Percentiles rank a stretch among this genome's conserved stretches.
Evolutionary conservation across 805 yeast species (phyloP).

Genomic region (Cyberlindnera petersonii): DNA sequence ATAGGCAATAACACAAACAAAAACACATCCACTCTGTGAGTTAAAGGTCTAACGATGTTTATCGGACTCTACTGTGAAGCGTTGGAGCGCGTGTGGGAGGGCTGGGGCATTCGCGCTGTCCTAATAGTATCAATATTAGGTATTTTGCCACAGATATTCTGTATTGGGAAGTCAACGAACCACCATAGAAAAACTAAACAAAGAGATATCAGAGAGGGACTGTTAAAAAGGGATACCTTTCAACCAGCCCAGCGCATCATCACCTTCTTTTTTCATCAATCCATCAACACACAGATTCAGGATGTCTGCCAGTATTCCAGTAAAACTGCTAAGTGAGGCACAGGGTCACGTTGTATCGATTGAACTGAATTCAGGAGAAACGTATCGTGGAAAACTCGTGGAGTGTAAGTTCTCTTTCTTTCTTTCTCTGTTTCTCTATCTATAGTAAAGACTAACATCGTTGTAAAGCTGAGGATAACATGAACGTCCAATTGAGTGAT

Average conservation of each 20-base stretch:
- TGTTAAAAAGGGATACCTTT: not conserved
- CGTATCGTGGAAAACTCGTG: slow-evolving; percentile 79
- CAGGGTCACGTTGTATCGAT: slow-evolving; percentile 83
- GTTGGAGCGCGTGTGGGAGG: too few species aligned
- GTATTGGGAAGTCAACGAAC: slow-evolving; percentile 13
- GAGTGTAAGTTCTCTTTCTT: slow-evolving; percentile 42
- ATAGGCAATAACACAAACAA: too few species aligned
- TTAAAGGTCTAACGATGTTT: too few species aligned
- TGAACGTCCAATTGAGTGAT: slow-evolving; percentile 85
- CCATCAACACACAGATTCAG: not conserved
- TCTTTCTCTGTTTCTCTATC: not conserved
- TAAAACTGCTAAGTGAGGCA: slow-evolving; percentile 82
- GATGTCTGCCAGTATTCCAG: slow-evolving; percentile 64
- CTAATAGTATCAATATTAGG: not conserved
- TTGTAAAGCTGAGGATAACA: slow-evolving; percentile 66
- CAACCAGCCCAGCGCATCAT: not conserved
- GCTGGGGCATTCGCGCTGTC: too few species aligned
- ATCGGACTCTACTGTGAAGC: too few species aligned
- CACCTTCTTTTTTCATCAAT: too few species aligned
- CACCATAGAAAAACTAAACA: not conserved
- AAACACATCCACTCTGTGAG: too few species aligned
- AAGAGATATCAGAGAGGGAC: not conserved
- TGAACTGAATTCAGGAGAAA: slow-evolving; percentile 81
- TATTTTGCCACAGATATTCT: slow-evolving; percentile 5
- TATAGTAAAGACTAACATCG: slow-evolving; percentile 10